Conservation (phyloP, 805 yeast species). For the Ogataea naganishii region DNA sequence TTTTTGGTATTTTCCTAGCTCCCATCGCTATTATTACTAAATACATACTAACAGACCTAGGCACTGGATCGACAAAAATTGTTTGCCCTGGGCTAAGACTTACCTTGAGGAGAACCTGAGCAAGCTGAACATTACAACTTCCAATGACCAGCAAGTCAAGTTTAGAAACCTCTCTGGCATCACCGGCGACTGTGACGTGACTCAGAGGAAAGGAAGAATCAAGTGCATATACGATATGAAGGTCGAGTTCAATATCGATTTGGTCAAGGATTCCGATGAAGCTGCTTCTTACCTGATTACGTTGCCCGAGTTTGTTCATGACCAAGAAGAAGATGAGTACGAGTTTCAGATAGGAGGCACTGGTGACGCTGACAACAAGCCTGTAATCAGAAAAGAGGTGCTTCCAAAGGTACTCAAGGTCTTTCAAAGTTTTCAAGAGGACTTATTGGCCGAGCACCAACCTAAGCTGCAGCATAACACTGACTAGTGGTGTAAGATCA, state of each 20-base stretch:
- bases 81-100: conserved; percentile 80
- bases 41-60: conserved; percentile 4
- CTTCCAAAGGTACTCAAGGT: conserved; percentile 42
- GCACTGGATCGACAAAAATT: conserved; percentile 99
- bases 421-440: conserved; percentile 53
- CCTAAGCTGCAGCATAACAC: conserved; percentile 51
- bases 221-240: conserved; percentile 66
- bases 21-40: neutral
- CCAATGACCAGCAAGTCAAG: conserved; percentile 24
- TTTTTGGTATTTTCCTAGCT: neutral
- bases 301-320: conserved; percentile 69
- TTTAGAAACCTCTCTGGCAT: conserved; percentile 32
- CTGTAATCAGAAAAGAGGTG: conserved; percentile 33
- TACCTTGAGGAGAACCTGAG: conserved; percentile 59
- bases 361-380: conserved; percentile 27
- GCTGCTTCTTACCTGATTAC: conserved; percentile 32
- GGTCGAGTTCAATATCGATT: conserved; percentile 37
- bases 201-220: conserved; percentile 77
- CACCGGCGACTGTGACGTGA: conserved; percentile 73
- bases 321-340: conserved; percentile 61
- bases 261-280: conserved; percentile 26
- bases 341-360: conserved; percentile 36
- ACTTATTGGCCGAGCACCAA: conserved; percentile 53
- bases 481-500: too few relatives aligned
- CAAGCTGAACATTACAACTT: conserved; percentile 32